phyloP scores from a whole-genome alignment of 2,329 filamentous ascomycete species.

The Xylogone sp. region DNA sequence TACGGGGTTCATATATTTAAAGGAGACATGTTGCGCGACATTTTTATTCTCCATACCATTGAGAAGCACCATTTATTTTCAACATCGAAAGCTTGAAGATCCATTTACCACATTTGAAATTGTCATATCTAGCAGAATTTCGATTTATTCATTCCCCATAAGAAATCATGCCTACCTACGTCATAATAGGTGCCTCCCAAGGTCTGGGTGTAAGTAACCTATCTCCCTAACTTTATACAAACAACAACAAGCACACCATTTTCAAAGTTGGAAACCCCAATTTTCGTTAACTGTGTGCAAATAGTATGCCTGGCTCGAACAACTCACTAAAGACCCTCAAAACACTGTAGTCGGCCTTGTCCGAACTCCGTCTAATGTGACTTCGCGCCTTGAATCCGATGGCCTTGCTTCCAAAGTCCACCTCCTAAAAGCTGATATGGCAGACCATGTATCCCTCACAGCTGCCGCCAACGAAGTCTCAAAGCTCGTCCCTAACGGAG shows the following conservation, averaged over 20 bases:
- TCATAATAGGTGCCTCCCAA: conserved; percentile 3
- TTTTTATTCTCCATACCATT: too few species aligned
- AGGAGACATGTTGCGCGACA: too few species aligned
- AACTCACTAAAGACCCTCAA: conserved; percentile 36
- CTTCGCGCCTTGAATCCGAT: conserved; percentile 28
- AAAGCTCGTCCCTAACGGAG: conserved; percentile 28
- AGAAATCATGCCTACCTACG: conserved; percentile 4
- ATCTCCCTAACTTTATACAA: background rate
- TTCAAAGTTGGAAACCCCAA: too few species aligned
- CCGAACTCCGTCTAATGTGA: conserved; percentile 41
- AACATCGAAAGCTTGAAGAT: too few species aligned
- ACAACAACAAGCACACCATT: background rate
- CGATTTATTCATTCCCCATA: too few species aligned
- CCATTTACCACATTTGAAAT: too few species aligned
- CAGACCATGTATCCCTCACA: conserved; percentile 6
- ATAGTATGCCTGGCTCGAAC: conserved; percentile 45
- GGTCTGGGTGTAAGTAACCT: conserved; percentile 3
- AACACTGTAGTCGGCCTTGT: conserved; percentile 44
- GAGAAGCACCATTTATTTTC: too few species aligned
- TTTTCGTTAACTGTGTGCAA: too few species aligned
- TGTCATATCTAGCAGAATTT: too few species aligned
- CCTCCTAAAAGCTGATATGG: conserved; percentile 11
- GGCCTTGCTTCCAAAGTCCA: conserved; percentile 6
- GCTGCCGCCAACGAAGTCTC: conserved; percentile 17
- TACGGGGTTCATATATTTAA: too few species aligned